phyloP scores from a whole-genome alignment of 805 yeast species.

The Zygotorulaspora chibaensis region DNA sequence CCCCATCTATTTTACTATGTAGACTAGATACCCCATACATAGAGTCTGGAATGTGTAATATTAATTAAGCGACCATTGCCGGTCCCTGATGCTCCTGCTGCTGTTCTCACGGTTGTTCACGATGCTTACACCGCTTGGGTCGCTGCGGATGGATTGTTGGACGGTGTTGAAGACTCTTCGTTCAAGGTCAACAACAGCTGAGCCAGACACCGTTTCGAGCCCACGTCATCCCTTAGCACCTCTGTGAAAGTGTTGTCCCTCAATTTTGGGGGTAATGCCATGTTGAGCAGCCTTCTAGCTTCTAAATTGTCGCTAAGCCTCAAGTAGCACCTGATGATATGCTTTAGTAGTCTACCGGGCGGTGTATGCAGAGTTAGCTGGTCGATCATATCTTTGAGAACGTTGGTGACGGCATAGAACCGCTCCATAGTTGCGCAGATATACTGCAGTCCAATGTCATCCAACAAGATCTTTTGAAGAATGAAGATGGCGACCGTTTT shows the following conservation, averaged over 20 bases:
- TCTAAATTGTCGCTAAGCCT: constrained; percentile 85
- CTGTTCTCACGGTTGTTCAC: no score
- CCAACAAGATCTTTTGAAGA: constrained; percentile 85
- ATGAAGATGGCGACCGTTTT: constrained; percentile 97
- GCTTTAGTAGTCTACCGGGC: constrained; percentile 82
- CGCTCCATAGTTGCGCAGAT: constrained; percentile 94
- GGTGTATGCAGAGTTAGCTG: constrained; percentile 66
- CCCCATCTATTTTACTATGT: not conserved
- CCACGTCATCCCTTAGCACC: constrained; percentile 77
- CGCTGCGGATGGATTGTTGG: not conserved
- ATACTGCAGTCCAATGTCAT: constrained; percentile 85
- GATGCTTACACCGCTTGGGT: not conserved
- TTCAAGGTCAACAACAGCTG: constrained; percentile 70
- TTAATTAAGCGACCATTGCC: not conserved
- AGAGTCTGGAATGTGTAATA: not conserved
- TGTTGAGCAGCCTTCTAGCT: constrained; percentile 81
- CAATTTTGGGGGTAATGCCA: constrained; percentile 80
- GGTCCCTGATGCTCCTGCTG: not conserved
- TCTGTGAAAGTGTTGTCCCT: constrained; percentile 69
- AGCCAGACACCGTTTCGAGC: constrained; percentile 81
- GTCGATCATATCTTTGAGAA: constrained; percentile 79
- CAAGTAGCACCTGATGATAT: constrained; percentile 89
- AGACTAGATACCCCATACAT: not conserved
- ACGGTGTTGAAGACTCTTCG: constrained; percentile 28
- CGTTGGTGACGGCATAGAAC: constrained; percentile 89